Evolutionary conservation across 2,329 filamentous ascomycete genomes (phyloP).

Genomic region (Coniella vitis): DNA sequence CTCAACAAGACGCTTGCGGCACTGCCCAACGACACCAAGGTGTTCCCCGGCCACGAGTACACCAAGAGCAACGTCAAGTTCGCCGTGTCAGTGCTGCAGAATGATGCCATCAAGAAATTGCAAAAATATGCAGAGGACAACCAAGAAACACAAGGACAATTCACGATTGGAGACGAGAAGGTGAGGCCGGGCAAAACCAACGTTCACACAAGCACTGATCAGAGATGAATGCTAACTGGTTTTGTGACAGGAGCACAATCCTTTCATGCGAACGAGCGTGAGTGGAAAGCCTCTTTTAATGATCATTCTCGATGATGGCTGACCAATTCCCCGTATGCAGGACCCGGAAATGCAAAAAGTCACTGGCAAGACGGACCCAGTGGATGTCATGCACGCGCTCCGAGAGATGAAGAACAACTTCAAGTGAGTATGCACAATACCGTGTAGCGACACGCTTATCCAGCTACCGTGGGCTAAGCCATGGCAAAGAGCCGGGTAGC

Average conservation of each 20-base stretch:
- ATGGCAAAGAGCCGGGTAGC: constrained; percentile 9
- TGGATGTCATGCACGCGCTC: constrained; percentile 78
- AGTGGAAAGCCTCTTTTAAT: constrained; percentile 25
- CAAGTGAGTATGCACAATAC: constrained; percentile 38
- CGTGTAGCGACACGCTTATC: not conserved
- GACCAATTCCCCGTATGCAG: constrained; percentile 30
- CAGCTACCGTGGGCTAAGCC: constrained; percentile 7
- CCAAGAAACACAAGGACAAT: constrained; percentile 85
- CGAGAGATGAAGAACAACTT: constrained; percentile 86
- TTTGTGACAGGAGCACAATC: constrained; percentile 68
- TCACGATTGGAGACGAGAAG: constrained; percentile 97
- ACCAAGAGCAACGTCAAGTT: constrained; percentile 97
- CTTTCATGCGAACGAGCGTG: constrained; percentile 87
- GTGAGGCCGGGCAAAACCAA: constrained; percentile 36
- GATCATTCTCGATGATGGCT: not conserved
- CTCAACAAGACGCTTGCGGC: constrained; percentile 77
- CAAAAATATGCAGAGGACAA: constrained; percentile 71
- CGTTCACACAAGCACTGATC: not conserved
- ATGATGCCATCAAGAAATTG: constrained; percentile 69
- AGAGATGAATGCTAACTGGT: constrained; percentile 2
- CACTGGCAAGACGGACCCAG: constrained; percentile 71
- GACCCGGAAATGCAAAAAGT: constrained; percentile 79
- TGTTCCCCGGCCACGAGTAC: constrained; percentile 96
- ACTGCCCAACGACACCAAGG: constrained; percentile 82
- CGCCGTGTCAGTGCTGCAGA: constrained; percentile 66